phyloP scores from a whole-genome alignment of 2,329 filamentous ascomycete genomes.

The Colletotrichum limetticola region DNA sequence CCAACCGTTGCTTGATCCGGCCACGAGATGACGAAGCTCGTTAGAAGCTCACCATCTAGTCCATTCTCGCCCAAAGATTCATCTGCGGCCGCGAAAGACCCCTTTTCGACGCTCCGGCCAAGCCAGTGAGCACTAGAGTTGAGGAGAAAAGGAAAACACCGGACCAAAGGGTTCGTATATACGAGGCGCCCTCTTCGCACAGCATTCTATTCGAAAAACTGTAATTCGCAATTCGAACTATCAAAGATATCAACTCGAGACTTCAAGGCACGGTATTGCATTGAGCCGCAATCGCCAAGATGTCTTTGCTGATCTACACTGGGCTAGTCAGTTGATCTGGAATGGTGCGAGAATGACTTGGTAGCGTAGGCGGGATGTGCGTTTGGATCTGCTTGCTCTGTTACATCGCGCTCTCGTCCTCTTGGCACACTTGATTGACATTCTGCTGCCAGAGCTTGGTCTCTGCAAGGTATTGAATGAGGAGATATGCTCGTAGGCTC shows the following conservation, averaged over 20 bases:
- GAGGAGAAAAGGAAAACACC: not conserved
- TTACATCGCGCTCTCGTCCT: conserved; percentile 1
- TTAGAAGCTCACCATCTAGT: not conserved
- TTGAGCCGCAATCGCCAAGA: conserved; percentile 23
- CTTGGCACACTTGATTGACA: not conserved
- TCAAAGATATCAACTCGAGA: conserved; percentile 1
- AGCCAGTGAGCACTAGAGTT: not conserved
- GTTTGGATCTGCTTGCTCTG: conserved; percentile 5
- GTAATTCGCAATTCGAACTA: not conserved
- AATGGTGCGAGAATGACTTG: not conserved
- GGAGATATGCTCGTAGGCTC: not conserved
- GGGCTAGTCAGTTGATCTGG: not conserved
- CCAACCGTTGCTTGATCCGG: conserved; percentile 8
- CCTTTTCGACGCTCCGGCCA: conserved; percentile 4
- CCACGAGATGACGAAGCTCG: conserved; percentile 1
- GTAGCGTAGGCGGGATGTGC: not conserved
- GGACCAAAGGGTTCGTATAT: not conserved
- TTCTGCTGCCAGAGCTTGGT: not conserved
- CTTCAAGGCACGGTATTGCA: not conserved
- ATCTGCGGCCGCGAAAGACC: not conserved
- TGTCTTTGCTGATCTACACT: conserved; percentile 5
- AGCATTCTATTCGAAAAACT: not conserved
- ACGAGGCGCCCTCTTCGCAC: not conserved
- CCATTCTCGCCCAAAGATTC: not conserved
- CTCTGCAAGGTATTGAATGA: not conserved